Conservation (phyloP, 805 yeast species). For the Saturnispora besseyi region DNA sequence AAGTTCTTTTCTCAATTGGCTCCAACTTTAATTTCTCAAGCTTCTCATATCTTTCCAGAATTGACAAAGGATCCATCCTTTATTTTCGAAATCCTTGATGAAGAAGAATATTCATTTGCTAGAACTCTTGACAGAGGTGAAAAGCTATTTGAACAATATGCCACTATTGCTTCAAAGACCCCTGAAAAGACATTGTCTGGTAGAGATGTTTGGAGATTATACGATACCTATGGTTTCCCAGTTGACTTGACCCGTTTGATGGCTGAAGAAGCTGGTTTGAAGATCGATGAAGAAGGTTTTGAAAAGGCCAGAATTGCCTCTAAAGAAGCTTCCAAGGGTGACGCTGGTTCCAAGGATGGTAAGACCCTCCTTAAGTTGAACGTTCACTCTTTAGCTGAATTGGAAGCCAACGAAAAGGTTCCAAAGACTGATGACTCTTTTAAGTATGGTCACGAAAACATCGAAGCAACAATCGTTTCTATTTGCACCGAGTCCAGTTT, state of each 20-base stretch:
- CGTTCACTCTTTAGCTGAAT: conserved; percentile 77
- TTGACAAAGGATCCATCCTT: conserved; percentile 59
- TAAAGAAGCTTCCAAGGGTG: conserved; percentile 91
- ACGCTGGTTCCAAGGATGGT: conserved; percentile 44
- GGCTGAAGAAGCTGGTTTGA: conserved; percentile 97
- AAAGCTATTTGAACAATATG: conserved; percentile 89
- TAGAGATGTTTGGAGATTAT: conserved; percentile 95
- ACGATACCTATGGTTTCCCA: conserved; percentile 98
- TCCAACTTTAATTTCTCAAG: conserved; percentile 87
- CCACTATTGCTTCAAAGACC: conserved; percentile 67
- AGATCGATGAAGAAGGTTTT: conserved; percentile 86
- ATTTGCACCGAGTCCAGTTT: conserved; percentile 69
- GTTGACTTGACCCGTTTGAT: conserved; percentile 94
- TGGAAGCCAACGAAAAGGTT: conserved; percentile 49
- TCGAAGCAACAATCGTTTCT: conserved; percentile 60
- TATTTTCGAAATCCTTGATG: conserved; percentile 84
- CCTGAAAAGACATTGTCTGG: conserved; percentile 77
- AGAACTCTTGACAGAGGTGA: conserved; percentile 98
- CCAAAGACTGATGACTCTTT: conserved; percentile 76
- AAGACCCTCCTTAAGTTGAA: conserved; percentile 67
- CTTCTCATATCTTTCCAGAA: conserved; percentile 87
- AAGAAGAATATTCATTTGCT: conserved; percentile 92
- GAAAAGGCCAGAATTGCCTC: conserved; percentile 85
- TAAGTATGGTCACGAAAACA: conserved; percentile 68
- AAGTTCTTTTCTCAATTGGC: conserved; percentile 86